Evolutionary conservation across 1,284 basidiomycete species (phyloP).

Genomic region (Leucoagaricus sp.): DNA sequence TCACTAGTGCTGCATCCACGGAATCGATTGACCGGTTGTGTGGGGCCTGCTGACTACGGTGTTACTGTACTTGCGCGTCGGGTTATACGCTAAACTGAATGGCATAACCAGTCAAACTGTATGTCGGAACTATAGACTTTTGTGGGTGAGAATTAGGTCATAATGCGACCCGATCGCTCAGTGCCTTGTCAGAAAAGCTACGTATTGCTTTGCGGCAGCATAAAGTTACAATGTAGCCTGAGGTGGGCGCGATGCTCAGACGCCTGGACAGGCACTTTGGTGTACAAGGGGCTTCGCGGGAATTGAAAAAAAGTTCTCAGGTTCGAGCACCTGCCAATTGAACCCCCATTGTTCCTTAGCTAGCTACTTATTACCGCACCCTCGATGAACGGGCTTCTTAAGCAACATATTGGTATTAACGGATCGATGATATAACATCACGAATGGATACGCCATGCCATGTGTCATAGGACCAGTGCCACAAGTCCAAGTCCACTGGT

Average conservation of each 20-base stretch:
- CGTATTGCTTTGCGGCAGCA: background rate
- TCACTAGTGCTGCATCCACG: too few species aligned
- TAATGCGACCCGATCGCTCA: background rate
- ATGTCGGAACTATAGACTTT: background rate
- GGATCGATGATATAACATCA: conserved; percentile 11
- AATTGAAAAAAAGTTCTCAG: background rate
- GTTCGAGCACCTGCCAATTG: background rate
- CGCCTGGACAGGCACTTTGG: background rate
- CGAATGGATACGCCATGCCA: background rate
- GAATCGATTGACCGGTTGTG: background rate
- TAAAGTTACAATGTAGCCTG: background rate
- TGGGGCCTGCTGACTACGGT: background rate
- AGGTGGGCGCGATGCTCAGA: background rate
- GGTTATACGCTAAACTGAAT: background rate
- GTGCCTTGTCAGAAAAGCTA: background rate
- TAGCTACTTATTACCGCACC: background rate
- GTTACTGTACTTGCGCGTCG: too few species aligned
- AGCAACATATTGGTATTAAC: background rate
- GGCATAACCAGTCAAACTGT: background rate
- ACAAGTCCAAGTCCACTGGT: background rate
- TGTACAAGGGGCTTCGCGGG: background rate
- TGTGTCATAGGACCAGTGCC: conserved; percentile 8
- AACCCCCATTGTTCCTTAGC: background rate
- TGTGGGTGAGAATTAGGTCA: background rate
- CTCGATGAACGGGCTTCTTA: background rate